Evolutionary conservation across 176 grass and related monocot genomes (phyloP).

Genomic region (Aegilops umbellulata): DNA sequence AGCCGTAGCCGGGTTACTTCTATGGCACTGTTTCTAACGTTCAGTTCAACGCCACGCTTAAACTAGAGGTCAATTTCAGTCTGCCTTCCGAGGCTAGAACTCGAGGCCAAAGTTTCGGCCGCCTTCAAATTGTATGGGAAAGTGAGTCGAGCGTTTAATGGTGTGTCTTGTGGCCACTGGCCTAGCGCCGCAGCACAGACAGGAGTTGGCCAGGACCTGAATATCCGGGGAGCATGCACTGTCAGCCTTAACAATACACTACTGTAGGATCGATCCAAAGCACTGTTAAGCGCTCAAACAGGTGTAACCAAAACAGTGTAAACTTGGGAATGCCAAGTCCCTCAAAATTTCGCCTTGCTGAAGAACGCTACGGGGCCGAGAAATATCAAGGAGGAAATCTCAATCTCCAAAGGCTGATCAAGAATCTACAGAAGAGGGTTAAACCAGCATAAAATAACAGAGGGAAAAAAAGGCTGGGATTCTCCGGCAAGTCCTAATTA

Average conservation of each 20-base stretch:
- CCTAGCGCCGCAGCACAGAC: neutral
- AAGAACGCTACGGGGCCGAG: neutral
- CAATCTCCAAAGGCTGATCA: neutral
- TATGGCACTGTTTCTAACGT: slow-evolving; percentile 5
- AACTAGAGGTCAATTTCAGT: slow-evolving; percentile 33
- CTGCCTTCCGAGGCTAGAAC: slow-evolving; percentile 23
- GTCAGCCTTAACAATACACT: neutral
- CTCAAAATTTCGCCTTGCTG: neutral
- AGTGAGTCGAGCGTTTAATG: slow-evolving; percentile 37
- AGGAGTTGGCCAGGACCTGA: neutral
- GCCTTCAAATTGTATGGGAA: slow-evolving; percentile 27
- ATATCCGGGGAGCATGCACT: neutral
- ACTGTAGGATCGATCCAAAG: neutral
- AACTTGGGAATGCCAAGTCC: no score
- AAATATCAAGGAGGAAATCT: neutral
- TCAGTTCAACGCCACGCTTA: slow-evolving; percentile 19
- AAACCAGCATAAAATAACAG: slow-evolving; percentile 1
- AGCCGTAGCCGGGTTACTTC: neutral
- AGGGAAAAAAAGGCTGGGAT: neutral
- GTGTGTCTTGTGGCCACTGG: no score
- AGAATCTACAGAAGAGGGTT: neutral
- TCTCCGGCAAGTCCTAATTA: slow-evolving; percentile 31
- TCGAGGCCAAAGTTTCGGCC: slow-evolving; percentile 22
- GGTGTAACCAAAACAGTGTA: neutral
- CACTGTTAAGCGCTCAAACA: neutral